These are phyloP conservation scores for Echium plantagineum DNA, from an alignment of 257 asterid species.

Conservation along the genomic window DNA sequence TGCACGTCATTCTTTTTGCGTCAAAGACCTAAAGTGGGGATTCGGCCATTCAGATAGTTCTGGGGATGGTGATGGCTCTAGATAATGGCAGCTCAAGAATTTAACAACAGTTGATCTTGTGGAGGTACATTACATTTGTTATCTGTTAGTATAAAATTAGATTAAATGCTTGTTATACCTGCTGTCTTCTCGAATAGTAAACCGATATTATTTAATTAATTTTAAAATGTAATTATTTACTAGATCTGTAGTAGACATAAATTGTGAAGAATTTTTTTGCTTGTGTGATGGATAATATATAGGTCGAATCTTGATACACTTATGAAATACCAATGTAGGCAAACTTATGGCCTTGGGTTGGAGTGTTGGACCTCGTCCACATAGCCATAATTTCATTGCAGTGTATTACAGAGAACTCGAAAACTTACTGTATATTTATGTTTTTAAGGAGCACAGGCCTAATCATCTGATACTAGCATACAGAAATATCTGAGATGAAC, in stretches of 20 bases:
- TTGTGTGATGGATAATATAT: not conserved
- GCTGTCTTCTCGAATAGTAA: not conserved
- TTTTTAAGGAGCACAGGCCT: too few species aligned
- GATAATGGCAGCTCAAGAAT: conserved; percentile 27
- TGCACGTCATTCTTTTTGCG: conserved; percentile 18
- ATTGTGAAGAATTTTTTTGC: not conserved
- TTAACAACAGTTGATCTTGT: conserved; percentile 28
- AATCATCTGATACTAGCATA: too few species aligned
- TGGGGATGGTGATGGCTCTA: conserved; percentile 26
- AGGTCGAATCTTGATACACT: not conserved
- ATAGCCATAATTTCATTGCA: too few species aligned
- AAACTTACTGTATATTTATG: too few species aligned
- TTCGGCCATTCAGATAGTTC: conserved; percentile 8
- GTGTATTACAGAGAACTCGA: too few species aligned
- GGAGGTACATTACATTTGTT: conserved; percentile 9
- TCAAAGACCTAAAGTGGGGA: conserved; percentile 9
- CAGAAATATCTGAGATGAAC: not conserved
- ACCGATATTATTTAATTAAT: not conserved
- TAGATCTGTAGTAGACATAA: not conserved
- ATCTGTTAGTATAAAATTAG: not conserved
- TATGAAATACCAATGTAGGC: too few species aligned
- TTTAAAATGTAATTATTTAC: too few species aligned
- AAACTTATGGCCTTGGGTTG: too few species aligned
- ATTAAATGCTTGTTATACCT: not conserved
- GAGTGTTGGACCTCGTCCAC: too few species aligned